These are phyloP conservation scores for Monosporozyma solicola DNA, from an alignment of 805 yeast species.

Conservation along the genomic window DNA sequence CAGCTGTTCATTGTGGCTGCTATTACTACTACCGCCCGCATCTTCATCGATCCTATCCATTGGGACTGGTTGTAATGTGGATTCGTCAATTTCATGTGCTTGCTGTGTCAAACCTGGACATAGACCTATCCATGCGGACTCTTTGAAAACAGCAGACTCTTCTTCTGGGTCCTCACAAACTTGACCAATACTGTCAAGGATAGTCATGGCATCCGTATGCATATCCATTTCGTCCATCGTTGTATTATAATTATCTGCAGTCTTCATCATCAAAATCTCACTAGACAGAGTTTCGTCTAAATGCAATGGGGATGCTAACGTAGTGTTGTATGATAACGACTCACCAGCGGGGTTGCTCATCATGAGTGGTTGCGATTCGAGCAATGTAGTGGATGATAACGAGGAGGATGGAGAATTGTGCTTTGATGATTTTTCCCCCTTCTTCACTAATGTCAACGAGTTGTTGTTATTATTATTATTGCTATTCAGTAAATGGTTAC, in stretches of 20 bases:
- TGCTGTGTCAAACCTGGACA: not conserved
- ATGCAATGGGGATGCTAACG: not conserved
- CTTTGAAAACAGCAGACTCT: conserved; percentile 4
- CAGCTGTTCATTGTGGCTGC: not conserved
- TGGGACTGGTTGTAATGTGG: not conserved
- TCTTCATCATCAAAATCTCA: not conserved
- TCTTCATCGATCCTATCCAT: not conserved
- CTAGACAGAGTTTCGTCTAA: not conserved
- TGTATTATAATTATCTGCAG: not conserved
- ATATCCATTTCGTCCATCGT: not conserved
- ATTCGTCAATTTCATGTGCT: not conserved
- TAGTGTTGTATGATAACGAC: not conserved
- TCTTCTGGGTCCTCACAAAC: not conserved
- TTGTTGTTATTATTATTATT: not conserved
- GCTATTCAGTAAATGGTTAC: not conserved
- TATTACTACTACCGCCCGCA: not conserved
- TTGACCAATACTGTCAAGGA: not conserved
- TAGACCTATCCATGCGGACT: not conserved
- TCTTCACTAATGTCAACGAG: not conserved
- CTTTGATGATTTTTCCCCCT: not conserved
- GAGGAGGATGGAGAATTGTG: not conserved
- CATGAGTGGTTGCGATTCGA: not conserved
- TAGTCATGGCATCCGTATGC: not conserved
- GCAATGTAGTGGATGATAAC: not conserved
- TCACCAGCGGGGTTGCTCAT: not conserved